Base-by-base conservation (phyloP, 2,329 filamentous ascomycete species). In the Lachnellula occidentalis region DNA sequence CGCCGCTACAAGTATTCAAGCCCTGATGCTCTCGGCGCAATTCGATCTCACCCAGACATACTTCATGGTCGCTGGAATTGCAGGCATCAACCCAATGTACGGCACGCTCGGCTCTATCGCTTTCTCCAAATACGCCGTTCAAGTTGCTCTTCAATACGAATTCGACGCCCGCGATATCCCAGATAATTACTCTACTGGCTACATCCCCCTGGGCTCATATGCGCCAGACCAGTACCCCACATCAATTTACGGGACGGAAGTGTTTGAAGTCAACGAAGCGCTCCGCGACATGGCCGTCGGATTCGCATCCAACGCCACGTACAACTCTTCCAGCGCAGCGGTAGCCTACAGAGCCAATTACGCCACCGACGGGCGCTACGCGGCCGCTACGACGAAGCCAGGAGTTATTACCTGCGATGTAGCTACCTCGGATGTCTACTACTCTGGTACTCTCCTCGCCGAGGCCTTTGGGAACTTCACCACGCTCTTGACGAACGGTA, bases 81-180 rank as follows among this genome's bases (percentile, higher is more conserved):
- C 83, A 2, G 87, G 88, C 17, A 77, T 89, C 45, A 90, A 82
- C 67, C 88, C 87, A 0, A 80, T 84, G 58, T 71, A 81, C 27
- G 82, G 78, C 21, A 89, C 87, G 0, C 75, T 87, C 4, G 82
- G 80, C 45, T 78, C 79, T 41, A 86, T 88, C 0, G 84, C 85
- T 1, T 81, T 92, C 52, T 79, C 83, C 37, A 78, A 81, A 19
- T 92, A 83, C 65, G 81, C 86, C 0, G 78, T 91, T 5, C 88
- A 91, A 66, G 86, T 90, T 2, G 86, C 83, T 0, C 73, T 90
- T 50, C 87, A 91, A 68, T 88, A 90, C 61, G 87, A 91, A 69
- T 81, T 91, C 57, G 87, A 90, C 62, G 73, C 80, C 1, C 79
- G 87, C 34, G 86, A 89, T 57, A 79, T 88, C 34, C 84, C 86